Evolutionary conservation across 2,329 filamentous ascomycete species (phyloP).

Genomic region (Tolypocladium inflatum): DNA sequence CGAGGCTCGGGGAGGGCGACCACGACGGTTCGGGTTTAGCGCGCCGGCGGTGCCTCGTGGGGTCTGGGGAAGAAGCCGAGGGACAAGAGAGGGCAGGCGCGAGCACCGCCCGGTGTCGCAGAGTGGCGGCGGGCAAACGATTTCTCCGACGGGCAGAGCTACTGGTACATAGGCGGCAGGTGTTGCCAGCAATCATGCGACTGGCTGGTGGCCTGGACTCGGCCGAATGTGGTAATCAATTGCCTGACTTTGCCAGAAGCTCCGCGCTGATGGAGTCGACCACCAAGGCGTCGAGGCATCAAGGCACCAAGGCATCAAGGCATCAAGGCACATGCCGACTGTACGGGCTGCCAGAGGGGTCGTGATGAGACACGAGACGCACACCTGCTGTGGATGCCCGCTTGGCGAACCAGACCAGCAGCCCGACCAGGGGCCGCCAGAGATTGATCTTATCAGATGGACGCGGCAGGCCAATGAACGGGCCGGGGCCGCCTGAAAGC

Average conservation of each 20-base stretch:
- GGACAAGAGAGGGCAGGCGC: not conserved
- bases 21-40: not conserved
- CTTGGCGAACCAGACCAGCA: too few species aligned
- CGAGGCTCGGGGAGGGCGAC: not conserved
- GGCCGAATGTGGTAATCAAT: too few species aligned
- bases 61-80: constrained; percentile 5
- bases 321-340: not conserved
- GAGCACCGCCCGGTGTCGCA: not conserved
- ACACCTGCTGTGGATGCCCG: too few species aligned
- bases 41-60: not conserved
- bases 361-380: not conserved
- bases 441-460: constrained; percentile 1
- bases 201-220: not conserved
- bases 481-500: not conserved
- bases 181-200: too few species aligned
- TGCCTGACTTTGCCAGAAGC: not conserved
- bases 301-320: not conserved
- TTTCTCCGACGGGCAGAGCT: not conserved
- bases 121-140: not conserved
- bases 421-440: not conserved
- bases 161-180: too few species aligned
- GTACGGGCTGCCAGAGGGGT: not conserved
- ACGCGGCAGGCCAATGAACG: not conserved
- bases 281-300: not conserved
- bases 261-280: not conserved